phyloP scores from a whole-genome alignment of 257 asterid species.

The Leptodermis oblonga region DNA sequence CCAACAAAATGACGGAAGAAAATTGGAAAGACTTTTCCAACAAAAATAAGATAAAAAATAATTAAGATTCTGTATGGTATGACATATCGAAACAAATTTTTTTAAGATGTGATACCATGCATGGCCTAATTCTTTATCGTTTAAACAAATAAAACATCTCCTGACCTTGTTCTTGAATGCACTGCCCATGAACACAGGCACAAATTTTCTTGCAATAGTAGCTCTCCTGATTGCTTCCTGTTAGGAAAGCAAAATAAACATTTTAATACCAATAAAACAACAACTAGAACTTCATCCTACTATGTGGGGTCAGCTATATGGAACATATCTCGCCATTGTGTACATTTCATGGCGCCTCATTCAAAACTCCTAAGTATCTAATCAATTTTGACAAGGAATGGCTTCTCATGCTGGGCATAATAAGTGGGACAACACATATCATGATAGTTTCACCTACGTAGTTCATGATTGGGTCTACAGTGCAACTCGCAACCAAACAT shows the following conservation, averaged over 20 bases:
- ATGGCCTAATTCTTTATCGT: neutral
- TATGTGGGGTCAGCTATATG: too few species aligned
- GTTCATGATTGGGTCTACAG: neutral
- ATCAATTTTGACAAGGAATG: neutral
- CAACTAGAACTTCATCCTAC: too few species aligned
- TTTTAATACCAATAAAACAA: neutral
- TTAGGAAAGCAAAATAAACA: conserved; percentile 7
- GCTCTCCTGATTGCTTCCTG: conserved; percentile 98
- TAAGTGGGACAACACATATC: neutral
- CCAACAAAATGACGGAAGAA: conserved; percentile 1
- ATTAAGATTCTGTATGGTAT: too few species aligned
- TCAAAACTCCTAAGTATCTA: neutral
- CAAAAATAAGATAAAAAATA: neutral
- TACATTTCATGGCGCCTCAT: neutral
- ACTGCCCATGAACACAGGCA: conserved; percentile 98
- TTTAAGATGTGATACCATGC: too few species aligned
- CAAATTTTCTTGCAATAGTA: conserved; percentile 76
- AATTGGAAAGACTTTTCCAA: neutral
- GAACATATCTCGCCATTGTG: neutral
- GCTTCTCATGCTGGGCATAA: neutral
- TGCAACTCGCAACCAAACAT: neutral
- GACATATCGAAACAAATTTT: too few species aligned
- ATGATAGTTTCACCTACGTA: neutral
- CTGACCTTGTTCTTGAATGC: conserved; percentile 96
- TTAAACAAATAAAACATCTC: neutral